Percentiles rank a stretch among this genome's conserved stretches.
These are phyloP conservation scores for Ulota crispa DNA, from an alignment of 225 moss, liverwort and hornwort genomes.

Conservation along the genomic window DNA sequence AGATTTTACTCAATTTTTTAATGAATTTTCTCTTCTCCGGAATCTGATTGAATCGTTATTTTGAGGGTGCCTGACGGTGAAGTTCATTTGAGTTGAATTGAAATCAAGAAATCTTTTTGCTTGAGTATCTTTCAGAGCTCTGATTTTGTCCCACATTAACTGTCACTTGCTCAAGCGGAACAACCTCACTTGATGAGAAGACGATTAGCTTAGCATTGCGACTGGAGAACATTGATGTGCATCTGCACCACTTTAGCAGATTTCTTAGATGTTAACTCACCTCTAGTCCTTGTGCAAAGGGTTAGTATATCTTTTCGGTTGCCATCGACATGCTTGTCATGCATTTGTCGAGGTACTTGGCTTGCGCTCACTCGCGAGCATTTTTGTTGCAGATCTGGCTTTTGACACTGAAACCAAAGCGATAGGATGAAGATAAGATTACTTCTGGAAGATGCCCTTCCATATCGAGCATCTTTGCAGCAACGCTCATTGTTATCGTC, in stretches of 20 bases:
- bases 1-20: not conserved
- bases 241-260: not conserved
- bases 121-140: not conserved
- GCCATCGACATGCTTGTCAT: constrained; percentile 10
- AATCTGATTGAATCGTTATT: not conserved
- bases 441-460: not conserved
- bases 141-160: not conserved
- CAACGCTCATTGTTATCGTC: not conserved
- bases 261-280: not conserved
- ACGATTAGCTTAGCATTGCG: not conserved
- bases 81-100: not conserved
- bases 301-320: not conserved
- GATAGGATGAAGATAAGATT: not conserved
- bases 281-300: not conserved
- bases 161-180: not conserved
- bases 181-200: not conserved
- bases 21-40: not conserved
- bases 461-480: not conserved
- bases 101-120: not conserved
- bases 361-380: not conserved
- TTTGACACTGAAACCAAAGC: constrained; percentile 1
- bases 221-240: not conserved
- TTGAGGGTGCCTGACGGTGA: not conserved
- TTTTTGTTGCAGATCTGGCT: constrained; percentile 1
- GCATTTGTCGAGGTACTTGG: not conserved